Percentiles rank a stretch among this genome's conserved stretches.
Conservation (phyloP, 441 rosid genomes). For the Croton laevigatus region DNA sequence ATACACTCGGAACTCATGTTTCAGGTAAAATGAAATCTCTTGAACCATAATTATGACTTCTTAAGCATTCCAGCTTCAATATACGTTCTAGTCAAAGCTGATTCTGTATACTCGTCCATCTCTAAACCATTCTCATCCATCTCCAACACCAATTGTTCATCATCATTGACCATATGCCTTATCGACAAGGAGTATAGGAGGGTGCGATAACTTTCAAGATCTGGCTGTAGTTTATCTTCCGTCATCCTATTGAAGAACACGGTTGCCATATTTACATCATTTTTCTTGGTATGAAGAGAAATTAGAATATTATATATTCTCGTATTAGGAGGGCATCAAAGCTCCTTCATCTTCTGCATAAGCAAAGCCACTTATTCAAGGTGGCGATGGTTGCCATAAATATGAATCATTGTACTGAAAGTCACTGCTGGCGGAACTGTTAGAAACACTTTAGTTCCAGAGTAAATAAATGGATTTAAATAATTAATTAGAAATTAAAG, state of each 20-base stretch:
- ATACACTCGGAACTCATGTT: constrained; percentile 70
- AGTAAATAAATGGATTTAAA: no score
- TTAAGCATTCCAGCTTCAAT: constrained; percentile 73
- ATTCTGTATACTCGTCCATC: constrained; percentile 85
- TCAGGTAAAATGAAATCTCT: constrained; percentile 64
- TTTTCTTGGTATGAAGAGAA: constrained; percentile 63
- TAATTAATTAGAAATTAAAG: no score
- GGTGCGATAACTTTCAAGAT: constrained; percentile 76
- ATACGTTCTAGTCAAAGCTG: constrained; percentile 83
- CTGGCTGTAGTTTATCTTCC: constrained; percentile 57
- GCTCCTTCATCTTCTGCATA: constrained; percentile 72
- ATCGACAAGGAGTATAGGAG: constrained; percentile 79
- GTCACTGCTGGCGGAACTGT: constrained; percentile 78
- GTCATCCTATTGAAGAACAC: constrained; percentile 67
- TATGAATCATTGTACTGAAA: constrained; percentile 84
- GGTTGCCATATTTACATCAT: constrained; percentile 50
- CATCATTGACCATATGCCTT: constrained; percentile 70
- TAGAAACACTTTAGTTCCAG: no score
- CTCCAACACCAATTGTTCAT: constrained; percentile 61
- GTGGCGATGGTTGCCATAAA: constrained; percentile 62
- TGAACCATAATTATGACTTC: constrained; percentile 84
- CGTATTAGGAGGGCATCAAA: constrained; percentile 63
- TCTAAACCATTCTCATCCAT: constrained; percentile 60
- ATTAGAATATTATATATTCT: constrained; percentile 85
- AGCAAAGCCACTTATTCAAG: constrained; percentile 57